phyloP scores from a whole-genome alignment of 2,329 filamentous ascomycete genomes.

The Fusarium nisikadoi region DNA sequence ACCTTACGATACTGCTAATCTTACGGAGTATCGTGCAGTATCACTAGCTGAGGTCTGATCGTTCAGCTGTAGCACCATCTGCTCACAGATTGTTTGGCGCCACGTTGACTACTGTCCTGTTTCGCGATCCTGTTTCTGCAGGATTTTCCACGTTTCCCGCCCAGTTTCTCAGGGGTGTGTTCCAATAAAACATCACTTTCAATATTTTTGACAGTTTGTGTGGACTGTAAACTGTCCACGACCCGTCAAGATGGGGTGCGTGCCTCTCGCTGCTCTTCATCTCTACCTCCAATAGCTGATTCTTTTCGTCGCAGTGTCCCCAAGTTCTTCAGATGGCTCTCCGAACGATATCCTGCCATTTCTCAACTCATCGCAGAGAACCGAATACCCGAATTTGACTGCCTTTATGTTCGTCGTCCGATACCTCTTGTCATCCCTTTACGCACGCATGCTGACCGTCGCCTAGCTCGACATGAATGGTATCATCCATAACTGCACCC shows the following conservation, averaged over 20 bases:
- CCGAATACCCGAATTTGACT: conserved; percentile 98
- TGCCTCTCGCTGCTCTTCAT: neutral
- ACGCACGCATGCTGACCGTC: conserved; percentile 34
- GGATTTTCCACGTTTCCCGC: conserved; percentile 37
- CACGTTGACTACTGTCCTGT: conserved; percentile 24
- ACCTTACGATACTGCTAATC: conserved; percentile 8
- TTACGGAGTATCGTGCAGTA: conserved; percentile 12
- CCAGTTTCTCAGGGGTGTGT: conserved; percentile 22
- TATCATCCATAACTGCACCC: conserved; percentile 99
- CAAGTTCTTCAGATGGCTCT: conserved; percentile 99
- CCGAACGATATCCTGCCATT: conserved; percentile 97
- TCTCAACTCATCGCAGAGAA: conserved; percentile 99
- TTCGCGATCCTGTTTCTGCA: conserved; percentile 32
- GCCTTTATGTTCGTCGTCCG: conserved; percentile 76
- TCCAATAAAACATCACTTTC: conserved; percentile 11
- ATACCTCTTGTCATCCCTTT: conserved; percentile 22
- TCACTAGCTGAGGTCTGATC: neutral
- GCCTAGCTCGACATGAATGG: conserved; percentile 92
- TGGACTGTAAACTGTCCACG: conserved; percentile 39
- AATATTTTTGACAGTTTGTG: conserved; percentile 16
- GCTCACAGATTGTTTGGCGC: conserved; percentile 10
- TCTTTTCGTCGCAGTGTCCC: conserved; percentile 63
- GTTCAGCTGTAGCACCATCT: conserved; percentile 9
- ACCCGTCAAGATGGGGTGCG: conserved; percentile 47
- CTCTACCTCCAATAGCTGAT: conserved; percentile 20